Base-by-base conservation (phyloP, 495 filamentous ascomycete species). In the Cenococcum geophilum region DNA sequence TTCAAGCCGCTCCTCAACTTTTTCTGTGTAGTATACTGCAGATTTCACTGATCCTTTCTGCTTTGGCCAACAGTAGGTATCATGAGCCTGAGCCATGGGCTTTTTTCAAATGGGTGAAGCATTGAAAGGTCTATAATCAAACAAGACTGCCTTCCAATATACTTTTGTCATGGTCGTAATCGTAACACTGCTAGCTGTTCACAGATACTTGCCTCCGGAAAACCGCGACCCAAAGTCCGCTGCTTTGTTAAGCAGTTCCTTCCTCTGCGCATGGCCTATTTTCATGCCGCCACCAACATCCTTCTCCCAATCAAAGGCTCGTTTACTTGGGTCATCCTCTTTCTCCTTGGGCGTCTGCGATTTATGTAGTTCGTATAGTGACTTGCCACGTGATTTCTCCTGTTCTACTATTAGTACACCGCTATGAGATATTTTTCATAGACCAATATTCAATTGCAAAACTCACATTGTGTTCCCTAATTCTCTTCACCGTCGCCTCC, bases 271-370 rank as follows among this genome's bases (percentile, higher is more conserved):
- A 67, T 85, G 74, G n/a, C 85, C 86, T 43, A 97, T 81, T 70
- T 82, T 84, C 2, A 84, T 82, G 11, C 86, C 85, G 10, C 86
- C 77, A 50, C 82, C 86, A 80, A 98, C 93, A 74, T 98, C 93
- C 78, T 97, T 98, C 75, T 98, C 91, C 49, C 82, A 79, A 75
- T 97, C 91, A 77, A 97, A 98, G 9, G 84, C 86, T 61, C 93
- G 78, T 72, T 83, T 83, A 69, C 89, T 95, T 22, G 93, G 93
- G 72, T 98, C 92, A 76, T 98, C 92, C 32, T 93, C 89, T 56
- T 89, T 82, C 65, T 84, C 81, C 23, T 80, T 77, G 22, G 74
- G 73, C 27, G 67, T 70, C 5, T 64, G 68, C 22, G 71, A 64
- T 64, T 82, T 77, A 60, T 86, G 83, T 64, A 85, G 77, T 56